A percentile compares a stretch with the other conserved stretches of the same genome.
Conservation (phyloP, 202 grass and related monocot species). For the Schoenoplectus triqueter region DNA sequence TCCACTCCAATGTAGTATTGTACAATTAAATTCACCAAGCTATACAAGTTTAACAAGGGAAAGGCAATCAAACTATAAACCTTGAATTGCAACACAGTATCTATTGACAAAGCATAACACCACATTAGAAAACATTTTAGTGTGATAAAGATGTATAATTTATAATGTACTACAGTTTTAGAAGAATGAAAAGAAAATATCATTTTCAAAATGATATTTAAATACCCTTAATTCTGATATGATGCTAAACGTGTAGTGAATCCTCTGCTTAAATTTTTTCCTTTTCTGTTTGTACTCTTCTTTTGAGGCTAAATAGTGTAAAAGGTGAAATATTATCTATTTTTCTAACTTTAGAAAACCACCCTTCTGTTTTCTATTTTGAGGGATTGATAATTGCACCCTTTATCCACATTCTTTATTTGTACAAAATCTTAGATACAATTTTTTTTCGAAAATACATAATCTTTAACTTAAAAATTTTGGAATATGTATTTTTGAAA, state of each 20-base stretch:
- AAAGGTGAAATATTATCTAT: neutral
- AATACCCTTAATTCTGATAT: no score
- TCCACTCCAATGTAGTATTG: neutral
- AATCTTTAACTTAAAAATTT: no score
- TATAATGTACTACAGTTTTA: neutral
- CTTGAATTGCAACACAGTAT: neutral
- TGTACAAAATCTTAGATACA: no score
- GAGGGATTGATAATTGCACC: no score
- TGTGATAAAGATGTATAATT: neutral
- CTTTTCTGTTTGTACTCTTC: neutral
- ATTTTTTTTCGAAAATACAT: no score
- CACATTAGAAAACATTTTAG: neutral
- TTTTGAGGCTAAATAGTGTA: neutral
- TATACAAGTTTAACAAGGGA: conserved; percentile 5
- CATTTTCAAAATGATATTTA: no score
- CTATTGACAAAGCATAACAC: neutral
- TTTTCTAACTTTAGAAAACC: neutral
- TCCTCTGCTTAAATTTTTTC: neutral
- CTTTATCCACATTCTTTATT: no score
- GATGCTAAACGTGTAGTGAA: neutral
- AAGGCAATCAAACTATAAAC: neutral
- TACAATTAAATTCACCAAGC: neutral
- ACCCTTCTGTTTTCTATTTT: neutral
- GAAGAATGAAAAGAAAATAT: no score
- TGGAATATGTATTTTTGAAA: no score